Percentiles rank a stretch among this genome's conserved stretches.
These are phyloP conservation scores for Alnus glutinosa DNA, from an alignment of 306 rosid genomes.

Conservation along the genomic window DNA sequence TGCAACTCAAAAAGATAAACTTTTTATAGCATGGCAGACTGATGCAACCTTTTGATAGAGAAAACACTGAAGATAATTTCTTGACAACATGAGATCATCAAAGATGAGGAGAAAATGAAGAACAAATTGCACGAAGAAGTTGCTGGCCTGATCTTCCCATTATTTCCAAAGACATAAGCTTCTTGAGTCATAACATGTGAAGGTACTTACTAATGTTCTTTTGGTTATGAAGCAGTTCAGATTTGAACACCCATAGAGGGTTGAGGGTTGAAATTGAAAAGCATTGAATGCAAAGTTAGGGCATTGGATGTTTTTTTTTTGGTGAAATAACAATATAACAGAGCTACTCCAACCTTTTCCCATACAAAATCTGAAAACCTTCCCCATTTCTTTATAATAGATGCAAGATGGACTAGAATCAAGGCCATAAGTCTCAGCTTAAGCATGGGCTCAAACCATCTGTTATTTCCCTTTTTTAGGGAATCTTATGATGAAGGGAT, in stretches of 20 bases:
- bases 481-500: neutral
- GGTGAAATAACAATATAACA: neutral
- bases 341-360: neutral
- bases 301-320: neutral
- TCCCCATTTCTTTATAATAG: neutral
- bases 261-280: neutral
- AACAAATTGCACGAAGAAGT: too few relatives aligned
- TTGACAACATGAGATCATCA: too few relatives aligned
- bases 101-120: too few relatives aligned
- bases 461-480: neutral
- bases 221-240: neutral
- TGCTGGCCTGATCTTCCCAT: too few relatives aligned
- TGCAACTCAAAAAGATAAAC: too few relatives aligned
- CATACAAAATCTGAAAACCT: neutral
- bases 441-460: neutral
- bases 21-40: too few relatives aligned
- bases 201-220: neutral
- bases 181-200: neutral
- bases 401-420: neutral
- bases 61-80: too few relatives aligned
- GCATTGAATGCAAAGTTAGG: neutral
- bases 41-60: too few relatives aligned
- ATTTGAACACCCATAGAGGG: neutral
- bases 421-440: conserved; percentile 1
- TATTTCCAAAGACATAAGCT: too few relatives aligned